These are phyloP conservation scores for Tothia fuscella DNA, from an alignment of 2,329 filamentous ascomycete genomes.

Conservation along the genomic window DNA sequence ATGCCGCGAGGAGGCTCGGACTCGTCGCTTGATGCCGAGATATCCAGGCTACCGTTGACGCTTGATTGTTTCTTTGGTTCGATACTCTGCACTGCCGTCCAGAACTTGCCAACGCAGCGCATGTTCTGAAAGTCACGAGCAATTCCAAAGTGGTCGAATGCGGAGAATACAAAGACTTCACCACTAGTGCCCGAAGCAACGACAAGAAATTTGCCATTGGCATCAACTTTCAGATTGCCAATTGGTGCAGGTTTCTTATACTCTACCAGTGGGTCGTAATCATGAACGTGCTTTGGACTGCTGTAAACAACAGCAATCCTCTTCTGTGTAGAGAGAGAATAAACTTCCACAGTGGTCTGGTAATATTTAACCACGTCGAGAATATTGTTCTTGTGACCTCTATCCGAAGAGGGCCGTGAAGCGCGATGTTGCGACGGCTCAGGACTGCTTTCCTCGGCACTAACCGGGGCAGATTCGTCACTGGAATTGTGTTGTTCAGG, in stretches of 20 bases:
- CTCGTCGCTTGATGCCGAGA: slow-evolving; percentile 21
- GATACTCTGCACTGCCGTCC: slow-evolving; percentile 65
- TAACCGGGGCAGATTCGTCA: slow-evolving; percentile 24
- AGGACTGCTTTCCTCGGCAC: slow-evolving; percentile 22
- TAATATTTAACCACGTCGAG: slow-evolving; percentile 39
- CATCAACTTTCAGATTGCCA: slow-evolving; percentile 62
- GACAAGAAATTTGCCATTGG: slow-evolving; percentile 58
- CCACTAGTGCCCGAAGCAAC: slow-evolving; percentile 74
- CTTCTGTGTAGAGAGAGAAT: slow-evolving; percentile 66
- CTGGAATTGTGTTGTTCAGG: slow-evolving; percentile 21
- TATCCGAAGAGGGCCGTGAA: slow-evolving; percentile 23
- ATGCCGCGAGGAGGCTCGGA: slow-evolving; percentile 36
- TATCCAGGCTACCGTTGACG: slow-evolving; percentile 22
- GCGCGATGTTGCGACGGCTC: slow-evolving; percentile 24
- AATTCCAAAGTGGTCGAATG: slow-evolving; percentile 19
- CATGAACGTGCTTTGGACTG: slow-evolving; percentile 50
- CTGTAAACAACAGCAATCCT: slow-evolving; percentile 63
- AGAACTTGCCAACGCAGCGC: slow-evolving; percentile 71
- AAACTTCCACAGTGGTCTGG: slow-evolving; percentile 81
- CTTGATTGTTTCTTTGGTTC: slow-evolving; percentile 20
- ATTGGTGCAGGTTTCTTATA: slow-evolving; percentile 58
- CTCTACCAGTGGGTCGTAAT: slow-evolving; percentile 16
- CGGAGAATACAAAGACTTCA: slow-evolving; percentile 65
- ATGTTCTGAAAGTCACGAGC: slow-evolving; percentile 14
- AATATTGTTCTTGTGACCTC: slow-evolving; percentile 15